Evolutionary conservation across 176 grass and related monocot species (phyloP).

Genomic region (Melocanna baccifera): DNA sequence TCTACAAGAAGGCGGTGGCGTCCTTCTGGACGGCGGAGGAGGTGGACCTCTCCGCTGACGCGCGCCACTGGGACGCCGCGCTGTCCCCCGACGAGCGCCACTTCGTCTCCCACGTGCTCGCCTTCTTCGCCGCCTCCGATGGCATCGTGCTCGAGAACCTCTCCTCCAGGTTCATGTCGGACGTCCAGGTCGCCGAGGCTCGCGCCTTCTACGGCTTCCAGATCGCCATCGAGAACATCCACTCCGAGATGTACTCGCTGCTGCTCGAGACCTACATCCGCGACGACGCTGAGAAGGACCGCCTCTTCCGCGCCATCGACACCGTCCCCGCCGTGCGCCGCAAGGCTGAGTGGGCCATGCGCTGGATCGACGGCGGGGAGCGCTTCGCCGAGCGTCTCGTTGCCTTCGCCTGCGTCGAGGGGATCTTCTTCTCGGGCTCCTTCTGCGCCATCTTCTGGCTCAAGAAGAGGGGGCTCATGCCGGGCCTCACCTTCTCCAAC

Average conservation of each 20-base stretch:
- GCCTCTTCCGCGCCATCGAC: conserved; percentile 79
- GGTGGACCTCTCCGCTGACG: conserved; percentile 67
- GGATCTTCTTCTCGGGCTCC: conserved; percentile 95
- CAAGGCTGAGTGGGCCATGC: conserved; percentile 83
- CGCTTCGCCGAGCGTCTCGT: conserved; percentile 80
- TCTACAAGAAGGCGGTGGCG: conserved; percentile 87
- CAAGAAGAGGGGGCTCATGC: conserved; percentile 92
- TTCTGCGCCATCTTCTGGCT: conserved; percentile 98
- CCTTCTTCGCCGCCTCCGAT: conserved; percentile 90
- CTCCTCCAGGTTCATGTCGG: conserved; percentile 76
- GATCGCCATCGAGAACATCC: conserved; percentile 98
- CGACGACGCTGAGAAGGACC: conserved; percentile 61
- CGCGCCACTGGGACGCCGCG: conserved; percentile 57
- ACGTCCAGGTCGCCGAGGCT: conserved; percentile 81
- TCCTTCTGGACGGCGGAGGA: conserved; percentile 91
- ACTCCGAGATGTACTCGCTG: conserved; percentile 93
- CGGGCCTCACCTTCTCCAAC: conserved; percentile 92
- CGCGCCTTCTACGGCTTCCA: conserved; percentile 93
- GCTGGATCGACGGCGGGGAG: conserved; percentile 75
- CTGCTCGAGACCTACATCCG: conserved; percentile 84
- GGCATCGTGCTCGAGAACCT: conserved; percentile 98
- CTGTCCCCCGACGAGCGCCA: conserved; percentile 72
- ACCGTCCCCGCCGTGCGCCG: conserved; percentile 62
- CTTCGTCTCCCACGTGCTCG: conserved; percentile 93
- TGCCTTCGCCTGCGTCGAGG: conserved; percentile 82